Evolutionary conservation across 2,329 filamentous ascomycete genomes (phyloP).

Genomic region (Lasiodiplodia sp.): DNA sequence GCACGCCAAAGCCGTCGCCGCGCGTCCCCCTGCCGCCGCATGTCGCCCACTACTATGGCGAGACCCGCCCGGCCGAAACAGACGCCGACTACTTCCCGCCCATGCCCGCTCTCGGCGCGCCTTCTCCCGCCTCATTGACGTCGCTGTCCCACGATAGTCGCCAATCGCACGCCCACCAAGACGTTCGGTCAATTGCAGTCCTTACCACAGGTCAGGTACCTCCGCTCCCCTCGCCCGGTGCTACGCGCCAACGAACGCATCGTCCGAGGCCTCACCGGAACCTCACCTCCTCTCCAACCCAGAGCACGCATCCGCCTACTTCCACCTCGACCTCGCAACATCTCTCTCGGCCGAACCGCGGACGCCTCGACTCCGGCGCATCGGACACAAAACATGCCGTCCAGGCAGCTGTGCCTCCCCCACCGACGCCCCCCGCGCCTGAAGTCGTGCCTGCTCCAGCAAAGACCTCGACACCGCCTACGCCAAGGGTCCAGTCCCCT

Average conservation of each 20-base stretch:
- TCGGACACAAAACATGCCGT: slow-evolving; percentile 53
- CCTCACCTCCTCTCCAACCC: slow-evolving; percentile 82
- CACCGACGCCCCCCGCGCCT: slow-evolving; percentile 61
- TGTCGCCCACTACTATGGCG: slow-evolving; percentile 62
- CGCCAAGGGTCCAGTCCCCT: slow-evolving; percentile 59
- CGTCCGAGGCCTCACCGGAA: slow-evolving; percentile 71
- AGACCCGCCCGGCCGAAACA: slow-evolving; percentile 70
- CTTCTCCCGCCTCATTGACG: slow-evolving; percentile 49
- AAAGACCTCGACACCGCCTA: slow-evolving; percentile 54
- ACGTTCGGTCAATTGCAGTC: slow-evolving; percentile 76
- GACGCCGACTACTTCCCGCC: slow-evolving; percentile 86
- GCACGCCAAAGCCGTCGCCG: slow-evolving; percentile 83
- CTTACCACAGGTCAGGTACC: slow-evolving; percentile 82
- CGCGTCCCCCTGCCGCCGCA: slow-evolving; percentile 53
- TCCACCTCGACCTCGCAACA: slow-evolving; percentile 45
- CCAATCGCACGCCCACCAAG: slow-evolving; percentile 52
- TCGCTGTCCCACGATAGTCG: slow-evolving; percentile 46
- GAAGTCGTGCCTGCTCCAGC: slow-evolving; percentile 43
- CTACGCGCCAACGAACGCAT: slow-evolving; percentile 64
- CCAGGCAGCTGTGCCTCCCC: slow-evolving; percentile 57
- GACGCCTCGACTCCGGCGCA: slow-evolving; percentile 50
- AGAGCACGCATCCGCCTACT: slow-evolving; percentile 56
- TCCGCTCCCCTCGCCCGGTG: slow-evolving; percentile 82
- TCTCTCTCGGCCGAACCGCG: slow-evolving; percentile 41
- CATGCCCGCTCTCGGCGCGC: slow-evolving; percentile 55